Evolutionary conservation across 352 stramenopile species (phyloP).

Genomic region (Globisporangium polare): DNA sequence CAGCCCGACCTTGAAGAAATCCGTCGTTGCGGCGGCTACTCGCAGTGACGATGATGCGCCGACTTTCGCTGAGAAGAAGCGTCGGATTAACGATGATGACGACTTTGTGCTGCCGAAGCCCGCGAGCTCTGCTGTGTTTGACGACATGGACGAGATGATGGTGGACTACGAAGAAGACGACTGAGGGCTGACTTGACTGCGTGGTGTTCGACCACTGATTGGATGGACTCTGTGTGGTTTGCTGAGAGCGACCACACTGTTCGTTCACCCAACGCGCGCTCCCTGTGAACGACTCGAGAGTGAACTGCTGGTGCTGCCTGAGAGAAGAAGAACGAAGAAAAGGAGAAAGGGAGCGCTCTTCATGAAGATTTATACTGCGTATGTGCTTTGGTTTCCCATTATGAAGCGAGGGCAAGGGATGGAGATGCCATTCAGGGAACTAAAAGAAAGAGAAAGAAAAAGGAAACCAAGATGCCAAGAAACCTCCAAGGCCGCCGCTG

Average conservation of each 20-base stretch:
- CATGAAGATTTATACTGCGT: conserved; percentile 40
- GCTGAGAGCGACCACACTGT: not conserved
- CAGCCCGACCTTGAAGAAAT: conserved; percentile 10
- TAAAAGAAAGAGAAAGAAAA: conserved; percentile 13
- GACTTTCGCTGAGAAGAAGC: conserved; percentile 13
- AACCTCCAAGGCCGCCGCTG: not conserved
- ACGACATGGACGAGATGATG: conserved; percentile 73
- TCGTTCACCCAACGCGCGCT: not conserved
- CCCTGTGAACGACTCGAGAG: not conserved
- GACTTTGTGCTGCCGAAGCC: conserved; percentile 29
- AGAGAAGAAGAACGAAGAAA: conserved; percentile 12
- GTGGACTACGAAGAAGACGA: conserved; percentile 85
- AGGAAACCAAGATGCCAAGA: conserved; percentile 11
- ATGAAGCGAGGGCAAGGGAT: conserved; percentile 1
- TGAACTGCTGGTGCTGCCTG: not conserved
- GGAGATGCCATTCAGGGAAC: conserved; percentile 9
- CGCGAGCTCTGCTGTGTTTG: conserved; percentile 37
- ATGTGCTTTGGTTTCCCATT: conserved; percentile 25
- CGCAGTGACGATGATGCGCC: not conserved
- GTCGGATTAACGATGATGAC: conserved; percentile 19
- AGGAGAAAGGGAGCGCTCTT: not conserved
- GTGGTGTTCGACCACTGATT: no score
- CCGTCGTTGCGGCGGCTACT: not conserved
- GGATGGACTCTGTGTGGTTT: not conserved
- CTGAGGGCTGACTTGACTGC: conserved; percentile 14